Evolutionary conservation across 2,329 filamentous ascomycete genomes (phyloP), one percentile per base, ranked within the genome.

Genomic region (Pyrenochaeta sp.): DNA sequence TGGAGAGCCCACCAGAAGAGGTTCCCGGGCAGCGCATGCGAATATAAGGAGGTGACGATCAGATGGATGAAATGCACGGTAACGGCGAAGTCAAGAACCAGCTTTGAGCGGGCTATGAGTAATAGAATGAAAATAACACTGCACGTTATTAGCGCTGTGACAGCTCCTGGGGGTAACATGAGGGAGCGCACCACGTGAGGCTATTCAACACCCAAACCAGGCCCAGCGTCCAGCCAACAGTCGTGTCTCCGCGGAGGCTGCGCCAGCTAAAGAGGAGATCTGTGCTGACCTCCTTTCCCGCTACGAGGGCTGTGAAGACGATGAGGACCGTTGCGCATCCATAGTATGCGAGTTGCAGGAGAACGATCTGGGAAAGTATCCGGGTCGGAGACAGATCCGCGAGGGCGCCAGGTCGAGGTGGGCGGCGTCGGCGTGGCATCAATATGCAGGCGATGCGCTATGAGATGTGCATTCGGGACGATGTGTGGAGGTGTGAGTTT

Each of bases 61-160:
- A 97, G 84, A 74, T 97, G 91, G 36, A 97, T 80, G 73, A 90
- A 85, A 78, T 96, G 92, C 15, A 97, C 85, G 2, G 94, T 97
- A 20, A 97, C 81, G 29, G 92, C 91, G 75, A 98, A 99, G 78
- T 99, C 95, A 63, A 92, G 92, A 45, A 98, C 90, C 56, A 98
- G 89, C 76, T 98, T 98, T 42, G 90, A 95, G 58, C 95, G 91
- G 17, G 89, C 88, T 63, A 99, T 87, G 52, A 98, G 81, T 48
- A 94, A 78, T 45, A 97, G 86, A 52, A 97, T 89, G 36, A 92
- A 90, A 53, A 96, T 86, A 36, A 91, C 87, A 72, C 94, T 98
- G 69, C 54, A 1, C 30, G 20, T 12, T 10, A 48, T 74, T 46
- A 72, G 63, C 14, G 10, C n/a, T n/a, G 18, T 14, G 36, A 9